A percentile compares a stretch with the other conserved stretches of the same genome.
phyloP scores from a whole-genome alignment of 2,329 filamentous ascomycete genomes.

The Claviceps paspali region DNA sequence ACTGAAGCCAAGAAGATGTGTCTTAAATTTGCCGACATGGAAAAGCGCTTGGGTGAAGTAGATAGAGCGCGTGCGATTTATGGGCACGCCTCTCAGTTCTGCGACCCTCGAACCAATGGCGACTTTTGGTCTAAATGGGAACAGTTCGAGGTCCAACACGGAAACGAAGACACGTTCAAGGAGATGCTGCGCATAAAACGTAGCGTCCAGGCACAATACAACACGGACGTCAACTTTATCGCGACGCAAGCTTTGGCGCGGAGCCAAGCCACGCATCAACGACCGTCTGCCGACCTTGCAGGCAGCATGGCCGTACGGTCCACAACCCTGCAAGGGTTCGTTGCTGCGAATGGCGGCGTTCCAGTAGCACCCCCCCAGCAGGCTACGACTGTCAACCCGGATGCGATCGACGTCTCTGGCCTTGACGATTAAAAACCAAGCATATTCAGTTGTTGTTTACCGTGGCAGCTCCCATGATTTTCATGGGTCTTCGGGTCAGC shows the following conservation, averaged over 20 bases:
- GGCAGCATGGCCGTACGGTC: constrained; percentile 75
- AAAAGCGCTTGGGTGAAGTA: constrained; percentile 79
- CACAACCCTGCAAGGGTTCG: constrained; percentile 79
- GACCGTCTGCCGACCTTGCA: constrained; percentile 62
- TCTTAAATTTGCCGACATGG: constrained; percentile 96
- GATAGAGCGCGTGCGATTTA: constrained; percentile 92
- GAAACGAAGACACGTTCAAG: constrained; percentile 98
- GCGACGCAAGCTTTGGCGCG: constrained; percentile 86
- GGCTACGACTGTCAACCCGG: constrained; percentile 50
- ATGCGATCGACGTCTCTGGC: constrained; percentile 69
- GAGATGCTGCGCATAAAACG: constrained; percentile 97
- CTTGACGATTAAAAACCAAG: constrained; percentile 39
- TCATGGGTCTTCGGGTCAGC: too few relatives aligned
- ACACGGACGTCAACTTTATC: constrained; percentile 97
- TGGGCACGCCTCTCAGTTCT: constrained; percentile 92
- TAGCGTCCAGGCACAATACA: constrained; percentile 94
- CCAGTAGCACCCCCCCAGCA: constrained; percentile 33
- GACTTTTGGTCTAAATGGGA: constrained; percentile 97
- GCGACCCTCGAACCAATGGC: constrained; percentile 79
- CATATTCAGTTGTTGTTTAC: neutral
- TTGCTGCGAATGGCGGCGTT: constrained; percentile 65
- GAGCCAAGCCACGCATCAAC: constrained; percentile 45
- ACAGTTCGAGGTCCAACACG: constrained; percentile 89
- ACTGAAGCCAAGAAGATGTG: constrained; percentile 94
- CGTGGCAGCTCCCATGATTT: too few relatives aligned